Evolutionary conservation across 148 eudicot species (phyloP), one percentile per base, ranked within the genome.

Genomic region (Chenopodium quinoa): DNA sequence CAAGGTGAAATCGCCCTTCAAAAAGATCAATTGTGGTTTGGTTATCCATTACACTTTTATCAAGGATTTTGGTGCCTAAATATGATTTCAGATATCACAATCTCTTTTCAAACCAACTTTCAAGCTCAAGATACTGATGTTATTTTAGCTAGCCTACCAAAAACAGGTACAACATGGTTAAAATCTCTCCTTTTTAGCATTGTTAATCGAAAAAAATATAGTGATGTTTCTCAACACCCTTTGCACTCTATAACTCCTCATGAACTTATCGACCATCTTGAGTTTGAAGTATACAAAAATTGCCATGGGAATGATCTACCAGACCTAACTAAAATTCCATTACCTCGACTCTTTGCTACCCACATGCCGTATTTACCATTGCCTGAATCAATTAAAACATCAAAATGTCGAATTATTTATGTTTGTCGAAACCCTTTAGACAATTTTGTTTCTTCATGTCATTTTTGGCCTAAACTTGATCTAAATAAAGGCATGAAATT

Each of bases 271-370:
- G 37, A 16, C 11, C 19, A 13, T 10, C 4, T 74, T 0, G 76
- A 74, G 37, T 13, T 22, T 7, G 20, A 10, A 12, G 4, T 74
- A 13, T 74, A 74, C 11, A 3, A 74, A n/a, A 70, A 70, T 48
- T 9, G 44, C 25, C 17, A 8, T 9, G 7, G 52, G 1, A 9
- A 19, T 3, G 23, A 72, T 3, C 58, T 9, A 23, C 62, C 34
- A 14, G n/a, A 25, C 12, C 27, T 52, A 50, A 52, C 12, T 14
- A 9, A 25, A 10, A 4, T 27, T 0, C 37, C 62, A 1, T 74
- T n/a, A 25, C 77, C 77, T 74, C 60, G 62, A 48, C 56, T 74
- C 12, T 74, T 74, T 48, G 60, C 63, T 25, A 74, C 77, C 62
- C 77, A 48, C 16, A 2, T 23, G 4, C 29, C 63, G 1, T 50